Conservation (phyloP, 192 early-diverging fungal species). For the Backusella circina region DNA sequence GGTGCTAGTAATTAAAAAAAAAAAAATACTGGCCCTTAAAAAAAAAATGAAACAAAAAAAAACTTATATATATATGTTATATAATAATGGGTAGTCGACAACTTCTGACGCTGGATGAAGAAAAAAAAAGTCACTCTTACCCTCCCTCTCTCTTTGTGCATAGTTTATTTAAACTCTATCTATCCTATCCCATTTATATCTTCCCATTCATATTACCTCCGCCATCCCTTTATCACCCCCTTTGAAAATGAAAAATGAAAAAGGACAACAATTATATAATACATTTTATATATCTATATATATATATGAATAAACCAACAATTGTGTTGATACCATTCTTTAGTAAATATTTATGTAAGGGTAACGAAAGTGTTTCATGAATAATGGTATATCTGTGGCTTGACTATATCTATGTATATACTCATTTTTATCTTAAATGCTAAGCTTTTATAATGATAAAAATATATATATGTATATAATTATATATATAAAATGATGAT, state of each 20-base stretch:
- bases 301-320: slow-evolving; percentile 1
- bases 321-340: not conserved
- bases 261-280: not conserved
- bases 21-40: not conserved
- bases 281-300: not conserved
- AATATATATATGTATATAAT: not conserved
- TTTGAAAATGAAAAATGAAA: slow-evolving; percentile 4
- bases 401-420: not conserved
- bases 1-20: slow-evolving; percentile 2
- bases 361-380: not conserved
- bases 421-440: not conserved
- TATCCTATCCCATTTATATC: not conserved
- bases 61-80: not conserved
- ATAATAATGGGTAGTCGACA: not conserved
- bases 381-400: not conserved
- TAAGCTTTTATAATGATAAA: not conserved
- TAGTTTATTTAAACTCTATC: not conserved
- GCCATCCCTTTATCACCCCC: not conserved
- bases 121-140: not conserved
- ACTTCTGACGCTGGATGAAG: not conserved
- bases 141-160: not conserved
- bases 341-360: not conserved
- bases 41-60: not conserved
- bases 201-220: not conserved
- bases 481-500: not conserved